Evolutionary conservation across 2,329 filamentous ascomycete species (phyloP).

Genomic region (Harringtonia aguacate): DNA sequence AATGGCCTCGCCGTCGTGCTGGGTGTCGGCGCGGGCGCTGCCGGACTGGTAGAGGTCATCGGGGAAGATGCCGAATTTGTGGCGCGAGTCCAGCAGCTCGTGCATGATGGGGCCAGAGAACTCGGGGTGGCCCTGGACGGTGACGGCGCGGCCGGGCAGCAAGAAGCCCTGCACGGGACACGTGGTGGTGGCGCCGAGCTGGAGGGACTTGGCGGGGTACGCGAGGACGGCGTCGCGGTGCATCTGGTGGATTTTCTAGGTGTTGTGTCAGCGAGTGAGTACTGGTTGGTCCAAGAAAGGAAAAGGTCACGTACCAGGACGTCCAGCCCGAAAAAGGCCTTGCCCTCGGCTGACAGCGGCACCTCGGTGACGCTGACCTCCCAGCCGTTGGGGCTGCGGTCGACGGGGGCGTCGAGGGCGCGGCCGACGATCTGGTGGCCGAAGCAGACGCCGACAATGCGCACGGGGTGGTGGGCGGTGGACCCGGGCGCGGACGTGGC

Average conservation of each 20-base stretch:
- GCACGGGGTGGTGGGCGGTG: slow-evolving; percentile 47
- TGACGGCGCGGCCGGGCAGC: slow-evolving; percentile 51
- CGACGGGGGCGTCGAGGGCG: slow-evolving; percentile 58
- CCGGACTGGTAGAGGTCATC: slow-evolving; percentile 60
- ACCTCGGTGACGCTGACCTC: slow-evolving; percentile 68
- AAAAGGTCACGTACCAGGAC: slow-evolving; percentile 31
- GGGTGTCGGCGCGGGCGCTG: slow-evolving; percentile 50
- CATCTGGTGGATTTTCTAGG: slow-evolving; percentile 69
- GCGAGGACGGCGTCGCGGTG: slow-evolving; percentile 66
- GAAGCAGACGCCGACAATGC: slow-evolving; percentile 74
- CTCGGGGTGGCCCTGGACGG: slow-evolving; percentile 81
- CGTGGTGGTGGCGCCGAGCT: slow-evolving; percentile 51
- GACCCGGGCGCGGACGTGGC: slow-evolving; percentile 21
- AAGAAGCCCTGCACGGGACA: slow-evolving; percentile 80
- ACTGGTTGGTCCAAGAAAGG: neutral
- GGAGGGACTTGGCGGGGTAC: slow-evolving; percentile 50
- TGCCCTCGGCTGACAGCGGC: slow-evolving; percentile 57
- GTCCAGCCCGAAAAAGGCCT: slow-evolving; percentile 58
- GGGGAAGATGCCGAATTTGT: slow-evolving; percentile 56
- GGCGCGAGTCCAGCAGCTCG: slow-evolving; percentile 55
- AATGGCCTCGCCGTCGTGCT: slow-evolving; percentile 73
- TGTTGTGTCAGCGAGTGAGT: neutral
- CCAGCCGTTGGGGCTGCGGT: slow-evolving; percentile 60
- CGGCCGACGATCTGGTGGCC: slow-evolving; percentile 78
- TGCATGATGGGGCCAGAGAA: slow-evolving; percentile 62